Percentiles rank a stretch among this genome's conserved stretches.
Conservation (phyloP, 163 green algal genomes). For the Trebouxiophyceae sp. region DNA sequence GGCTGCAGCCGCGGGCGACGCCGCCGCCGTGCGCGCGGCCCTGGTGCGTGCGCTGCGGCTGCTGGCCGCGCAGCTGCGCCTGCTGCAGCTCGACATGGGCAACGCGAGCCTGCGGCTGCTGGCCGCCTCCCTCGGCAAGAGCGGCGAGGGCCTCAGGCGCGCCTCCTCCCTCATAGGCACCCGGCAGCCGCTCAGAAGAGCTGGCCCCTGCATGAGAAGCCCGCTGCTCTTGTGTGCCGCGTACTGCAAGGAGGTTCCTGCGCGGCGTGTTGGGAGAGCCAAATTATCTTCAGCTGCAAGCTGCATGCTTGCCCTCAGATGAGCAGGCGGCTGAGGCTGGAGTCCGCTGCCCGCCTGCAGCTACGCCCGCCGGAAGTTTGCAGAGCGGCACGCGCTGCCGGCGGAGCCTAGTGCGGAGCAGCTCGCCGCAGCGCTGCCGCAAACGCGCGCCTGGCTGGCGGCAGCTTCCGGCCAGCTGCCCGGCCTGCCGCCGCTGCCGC, state of each 20-base stretch:
- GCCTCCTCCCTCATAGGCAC: no score
- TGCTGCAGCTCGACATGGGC: constrained; percentile 67
- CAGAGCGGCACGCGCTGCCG: constrained; percentile 1
- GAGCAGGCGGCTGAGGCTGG: no score
- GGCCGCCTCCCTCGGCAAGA: constrained; percentile 19
- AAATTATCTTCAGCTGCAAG: no score
- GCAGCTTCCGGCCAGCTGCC: constrained; percentile 5
- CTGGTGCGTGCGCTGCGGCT: constrained; percentile 54
- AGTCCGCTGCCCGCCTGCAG: constrained; percentile 10
- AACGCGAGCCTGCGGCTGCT: constrained; percentile 59
- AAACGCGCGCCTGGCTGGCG: constrained; percentile 48
- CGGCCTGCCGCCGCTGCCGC: background rate
- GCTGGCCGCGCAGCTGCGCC: constrained; percentile 58
- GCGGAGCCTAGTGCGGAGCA: background rate
- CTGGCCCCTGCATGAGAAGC: no score
- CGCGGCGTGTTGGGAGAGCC: no score
- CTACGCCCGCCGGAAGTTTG: constrained; percentile 13
- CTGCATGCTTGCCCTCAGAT: no score
- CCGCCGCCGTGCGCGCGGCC: constrained; percentile 20
- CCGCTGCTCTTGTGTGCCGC: no score
- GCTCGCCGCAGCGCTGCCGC: constrained; percentile 27
- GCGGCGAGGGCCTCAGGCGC: constrained; percentile 13
- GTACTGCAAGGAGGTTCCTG: no score
- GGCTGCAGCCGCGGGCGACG: constrained; percentile 6
- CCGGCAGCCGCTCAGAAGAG: no score